These are phyloP conservation scores for Nyssa sinensis DNA, from an alignment of 148 eudicot species.

Conservation along the genomic window DNA sequence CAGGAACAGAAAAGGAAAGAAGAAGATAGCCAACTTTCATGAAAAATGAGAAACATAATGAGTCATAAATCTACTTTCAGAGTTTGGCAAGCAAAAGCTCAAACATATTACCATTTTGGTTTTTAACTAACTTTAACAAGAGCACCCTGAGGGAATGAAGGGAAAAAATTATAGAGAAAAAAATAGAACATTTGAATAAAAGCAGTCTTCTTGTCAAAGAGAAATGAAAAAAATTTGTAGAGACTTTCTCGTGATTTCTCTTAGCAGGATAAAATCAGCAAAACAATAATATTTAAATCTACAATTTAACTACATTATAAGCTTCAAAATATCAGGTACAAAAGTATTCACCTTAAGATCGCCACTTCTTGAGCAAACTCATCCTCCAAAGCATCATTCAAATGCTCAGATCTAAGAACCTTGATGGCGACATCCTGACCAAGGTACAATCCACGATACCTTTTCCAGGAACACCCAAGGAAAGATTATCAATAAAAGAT, in stretches of 20 bases:
- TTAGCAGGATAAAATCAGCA: not conserved
- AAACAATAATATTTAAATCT: not conserved
- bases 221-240: not conserved
- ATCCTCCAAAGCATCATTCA: conserved; percentile 66
- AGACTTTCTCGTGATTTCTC: not conserved
- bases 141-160: no score
- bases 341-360: conserved; percentile 56
- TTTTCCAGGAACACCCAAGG: conserved; percentile 25
- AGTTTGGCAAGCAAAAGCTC: no score
- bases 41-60: no score
- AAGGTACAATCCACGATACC: conserved; percentile 80
- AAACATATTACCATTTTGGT: no score
- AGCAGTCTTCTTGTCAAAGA: not conserved
- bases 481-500: conserved; percentile 15
- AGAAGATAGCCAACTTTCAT: no score
- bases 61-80: no score
- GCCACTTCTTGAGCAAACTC: conserved; percentile 90
- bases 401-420: conserved; percentile 77
- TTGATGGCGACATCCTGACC: conserved; percentile 90
- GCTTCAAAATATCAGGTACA: conserved; percentile 7
- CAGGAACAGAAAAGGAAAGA: no score
- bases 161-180: no score
- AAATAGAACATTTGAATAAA: no score
- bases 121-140: no score
- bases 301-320: conserved; percentile 11